phyloP scores from a whole-genome alignment of 495 filamentous ascomycete species.

The Recurvomyces mirabilis region DNA sequence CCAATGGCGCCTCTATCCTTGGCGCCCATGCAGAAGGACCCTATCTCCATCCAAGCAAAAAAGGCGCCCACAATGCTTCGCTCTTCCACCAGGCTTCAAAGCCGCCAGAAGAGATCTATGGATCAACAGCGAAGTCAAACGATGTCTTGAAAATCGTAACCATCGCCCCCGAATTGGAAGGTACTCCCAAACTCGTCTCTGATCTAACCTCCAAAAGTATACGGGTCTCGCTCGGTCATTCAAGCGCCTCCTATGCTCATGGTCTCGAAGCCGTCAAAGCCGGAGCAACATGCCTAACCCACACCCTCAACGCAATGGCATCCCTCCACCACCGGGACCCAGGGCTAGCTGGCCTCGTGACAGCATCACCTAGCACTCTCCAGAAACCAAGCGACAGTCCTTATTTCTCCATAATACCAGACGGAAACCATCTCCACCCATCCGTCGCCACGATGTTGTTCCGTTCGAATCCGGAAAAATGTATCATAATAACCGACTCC shows the following conservation, averaged over 20 bases:
- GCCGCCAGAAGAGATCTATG: constrained; percentile 25
- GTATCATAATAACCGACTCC: constrained; percentile 51
- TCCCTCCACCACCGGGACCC: constrained; percentile 30
- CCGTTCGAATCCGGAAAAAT: constrained; percentile 42
- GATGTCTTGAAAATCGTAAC: constrained; percentile 30
- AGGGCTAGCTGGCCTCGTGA: constrained; percentile 29
- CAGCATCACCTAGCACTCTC: constrained; percentile 14
- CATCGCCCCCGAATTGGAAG: constrained; percentile 30
- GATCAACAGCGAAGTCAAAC: constrained; percentile 16
- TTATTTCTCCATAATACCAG: constrained; percentile 51
- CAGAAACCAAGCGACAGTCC: constrained; percentile 25
- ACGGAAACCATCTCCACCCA: constrained; percentile 54
- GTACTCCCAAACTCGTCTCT: constrained; percentile 22
- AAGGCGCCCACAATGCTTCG: constrained; percentile 31
- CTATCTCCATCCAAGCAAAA: constrained; percentile 32
- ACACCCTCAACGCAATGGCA: constrained; percentile 34
- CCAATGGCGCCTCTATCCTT: constrained; percentile 27
- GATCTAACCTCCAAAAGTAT: constrained; percentile 22
- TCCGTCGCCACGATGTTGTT: constrained; percentile 49
- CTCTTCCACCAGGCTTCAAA: constrained; percentile 26
- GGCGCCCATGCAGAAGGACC: constrained; percentile 34
- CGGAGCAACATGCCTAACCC: constrained; percentile 32
- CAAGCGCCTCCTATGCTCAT: constrained; percentile 25
- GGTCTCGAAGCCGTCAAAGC: constrained; percentile 27
- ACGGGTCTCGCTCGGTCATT: constrained; percentile 32